Percentiles rank a stretch among this genome's conserved stretches.
phyloP scores from a whole-genome alignment of 768 basidiomycete genomes.

The Kwoniella pini region DNA sequence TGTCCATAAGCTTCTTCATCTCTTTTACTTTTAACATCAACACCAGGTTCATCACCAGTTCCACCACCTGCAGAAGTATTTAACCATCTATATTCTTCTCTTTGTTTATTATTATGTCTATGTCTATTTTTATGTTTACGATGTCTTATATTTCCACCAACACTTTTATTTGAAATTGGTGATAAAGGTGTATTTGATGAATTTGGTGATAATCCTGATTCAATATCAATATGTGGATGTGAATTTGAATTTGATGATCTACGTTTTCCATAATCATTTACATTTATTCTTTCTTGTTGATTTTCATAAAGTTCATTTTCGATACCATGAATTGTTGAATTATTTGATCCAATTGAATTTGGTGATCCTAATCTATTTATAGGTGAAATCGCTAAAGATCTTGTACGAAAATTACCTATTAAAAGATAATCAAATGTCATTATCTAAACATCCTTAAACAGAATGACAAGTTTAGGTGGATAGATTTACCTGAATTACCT shows the following conservation, averaged over 20 bases:
- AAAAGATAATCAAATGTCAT: background rate
- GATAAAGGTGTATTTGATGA: slow-evolving; percentile 9
- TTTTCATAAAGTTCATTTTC: background rate
- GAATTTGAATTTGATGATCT: too few relatives aligned
- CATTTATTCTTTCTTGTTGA: too few relatives aligned
- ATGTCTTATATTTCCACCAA: slow-evolving; percentile 9
- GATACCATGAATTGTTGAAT: background rate
- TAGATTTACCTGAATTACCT: background rate
- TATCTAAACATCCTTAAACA: too few relatives aligned
- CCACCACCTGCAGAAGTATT: slow-evolving; percentile 28
- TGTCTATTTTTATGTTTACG: slow-evolving; percentile 11
- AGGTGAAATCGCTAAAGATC: slow-evolving; percentile 18
- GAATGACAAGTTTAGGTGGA: too few relatives aligned
- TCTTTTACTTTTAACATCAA: slow-evolving; percentile 46
- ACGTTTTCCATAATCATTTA: background rate
- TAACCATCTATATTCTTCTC: slow-evolving; percentile 35
- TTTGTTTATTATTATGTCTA: slow-evolving; percentile 5
- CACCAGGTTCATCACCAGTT: slow-evolving; percentile 53
- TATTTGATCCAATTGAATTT: background rate
- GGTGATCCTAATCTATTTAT: background rate
- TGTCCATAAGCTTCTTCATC: slow-evolving; percentile 50
- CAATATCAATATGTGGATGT: slow-evolving; percentile 3
- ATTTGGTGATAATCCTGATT: slow-evolving; percentile 4
- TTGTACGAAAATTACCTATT: slow-evolving; percentile 20
- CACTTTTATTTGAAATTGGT: background rate